Conservation (phyloP, 2,329 filamentous ascomycete genomes). For the Fusarium sp. region DNA sequence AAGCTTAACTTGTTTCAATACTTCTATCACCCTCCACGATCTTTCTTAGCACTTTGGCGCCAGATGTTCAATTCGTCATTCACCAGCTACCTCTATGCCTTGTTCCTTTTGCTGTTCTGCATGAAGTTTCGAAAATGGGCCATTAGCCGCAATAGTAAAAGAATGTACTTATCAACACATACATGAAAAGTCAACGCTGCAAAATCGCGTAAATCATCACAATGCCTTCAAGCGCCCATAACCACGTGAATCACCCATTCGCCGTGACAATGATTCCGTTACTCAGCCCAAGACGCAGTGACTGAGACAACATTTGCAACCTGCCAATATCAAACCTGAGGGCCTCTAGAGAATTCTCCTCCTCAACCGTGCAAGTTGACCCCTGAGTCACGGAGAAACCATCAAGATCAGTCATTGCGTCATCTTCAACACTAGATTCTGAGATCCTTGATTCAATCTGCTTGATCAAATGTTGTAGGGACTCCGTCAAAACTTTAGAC, state of each 20-base stretch:
- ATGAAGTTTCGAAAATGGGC: not conserved
- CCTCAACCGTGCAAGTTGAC: not conserved
- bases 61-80: not conserved
- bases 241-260: not conserved
- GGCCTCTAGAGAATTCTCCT: not conserved
- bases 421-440: not conserved
- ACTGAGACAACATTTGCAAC: constrained; percentile 10
- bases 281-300: not conserved
- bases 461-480: not conserved
- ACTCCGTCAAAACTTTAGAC: not conserved
- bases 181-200: not conserved
- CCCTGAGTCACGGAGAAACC: constrained; percentile 1
- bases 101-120: not conserved
- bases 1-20: not conserved
- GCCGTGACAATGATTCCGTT: not conserved
- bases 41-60: not conserved
- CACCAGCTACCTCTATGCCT: not conserved
- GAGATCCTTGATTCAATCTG: not conserved
- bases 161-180: not conserved
- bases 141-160: not conserved
- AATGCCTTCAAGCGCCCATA: not conserved
- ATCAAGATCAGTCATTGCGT: constrained; percentile 14
- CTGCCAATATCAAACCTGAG: constrained; percentile 18
- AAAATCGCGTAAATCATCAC: not conserved
- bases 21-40: not conserved